Percentiles rank a stretch among this genome's conserved stretches.
phyloP scores from a whole-genome alignment of 352 stramenopile genomes.

The Globisporangium recalcitrans region DNA sequence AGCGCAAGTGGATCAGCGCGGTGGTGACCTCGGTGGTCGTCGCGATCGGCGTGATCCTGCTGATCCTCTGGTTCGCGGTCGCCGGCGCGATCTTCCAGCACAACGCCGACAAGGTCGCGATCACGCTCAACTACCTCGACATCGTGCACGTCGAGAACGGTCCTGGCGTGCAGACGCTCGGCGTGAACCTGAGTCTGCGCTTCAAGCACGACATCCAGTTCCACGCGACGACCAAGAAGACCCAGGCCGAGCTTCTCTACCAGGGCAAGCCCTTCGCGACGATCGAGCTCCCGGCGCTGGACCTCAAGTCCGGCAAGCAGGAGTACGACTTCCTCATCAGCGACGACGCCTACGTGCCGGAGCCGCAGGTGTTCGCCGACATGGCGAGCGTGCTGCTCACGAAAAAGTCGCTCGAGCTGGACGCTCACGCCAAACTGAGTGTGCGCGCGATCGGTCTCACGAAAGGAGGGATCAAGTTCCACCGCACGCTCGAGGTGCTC shows the following conservation, averaged over 20 bases:
- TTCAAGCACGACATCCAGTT: constrained; percentile 1
- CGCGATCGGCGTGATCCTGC: neutral
- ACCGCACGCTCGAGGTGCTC: neutral
- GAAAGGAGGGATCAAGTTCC: neutral
- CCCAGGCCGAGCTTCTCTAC: neutral
- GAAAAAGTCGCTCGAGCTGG: neutral
- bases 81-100: neutral
- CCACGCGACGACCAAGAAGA: neutral
- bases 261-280: neutral
- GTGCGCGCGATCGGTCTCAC: neutral
- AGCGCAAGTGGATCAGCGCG: neutral
- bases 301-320: neutral
- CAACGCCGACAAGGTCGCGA: neutral
- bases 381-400: neutral
- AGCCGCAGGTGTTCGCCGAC: neutral
- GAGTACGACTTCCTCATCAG: neutral
- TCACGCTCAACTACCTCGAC: neutral
- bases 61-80: neutral
- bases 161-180: neutral
- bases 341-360: neutral
- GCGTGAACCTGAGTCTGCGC: neutral
- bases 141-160: neutral
- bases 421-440: neutral
- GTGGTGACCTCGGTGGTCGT: neutral
- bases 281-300: neutral